phyloP scores from a whole-genome alignment of 768 basidiomycete genomes.

The Wakefieldia striispora region DNA sequence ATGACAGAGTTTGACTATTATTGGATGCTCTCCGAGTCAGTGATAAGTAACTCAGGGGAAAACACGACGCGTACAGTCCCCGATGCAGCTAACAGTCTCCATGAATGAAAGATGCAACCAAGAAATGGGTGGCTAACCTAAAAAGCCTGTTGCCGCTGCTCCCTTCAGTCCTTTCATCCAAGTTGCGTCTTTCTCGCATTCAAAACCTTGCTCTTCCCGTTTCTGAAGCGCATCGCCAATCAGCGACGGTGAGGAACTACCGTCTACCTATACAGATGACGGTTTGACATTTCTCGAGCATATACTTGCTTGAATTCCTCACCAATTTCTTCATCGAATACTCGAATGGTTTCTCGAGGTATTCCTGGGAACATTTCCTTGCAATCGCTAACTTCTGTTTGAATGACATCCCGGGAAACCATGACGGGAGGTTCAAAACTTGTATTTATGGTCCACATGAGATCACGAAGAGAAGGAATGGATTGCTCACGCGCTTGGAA shows the following conservation, averaged over 20 bases:
- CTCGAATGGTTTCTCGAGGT: conserved; percentile 4
- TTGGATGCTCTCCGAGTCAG: background rate
- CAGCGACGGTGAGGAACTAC: background rate
- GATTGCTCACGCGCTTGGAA: conserved; percentile 1
- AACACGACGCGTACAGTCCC: background rate
- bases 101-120: background rate
- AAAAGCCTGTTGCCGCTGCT: conserved; percentile 3
- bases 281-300: too few relatives aligned
- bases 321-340: conserved; percentile 7
- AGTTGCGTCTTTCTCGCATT: background rate
- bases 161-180: conserved; percentile 9
- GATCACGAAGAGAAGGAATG: background rate
- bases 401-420: conserved; percentile 16
- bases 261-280: background rate
- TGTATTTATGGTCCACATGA: background rate
- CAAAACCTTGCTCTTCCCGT: background rate
- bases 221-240: conserved; percentile 5
- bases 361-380: background rate
- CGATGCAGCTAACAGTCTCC: background rate
- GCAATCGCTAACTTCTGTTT: conserved; percentile 1
- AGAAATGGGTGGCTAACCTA: conserved; percentile 3
- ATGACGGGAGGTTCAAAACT: background rate
- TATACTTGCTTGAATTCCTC: background rate
- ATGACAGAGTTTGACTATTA: background rate
- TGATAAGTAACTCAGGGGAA: background rate